Evolutionary conservation across 352 stramenopile species (phyloP), one percentile per base, ranked within the genome.

Genomic region (Pythium sukuiense): DNA sequence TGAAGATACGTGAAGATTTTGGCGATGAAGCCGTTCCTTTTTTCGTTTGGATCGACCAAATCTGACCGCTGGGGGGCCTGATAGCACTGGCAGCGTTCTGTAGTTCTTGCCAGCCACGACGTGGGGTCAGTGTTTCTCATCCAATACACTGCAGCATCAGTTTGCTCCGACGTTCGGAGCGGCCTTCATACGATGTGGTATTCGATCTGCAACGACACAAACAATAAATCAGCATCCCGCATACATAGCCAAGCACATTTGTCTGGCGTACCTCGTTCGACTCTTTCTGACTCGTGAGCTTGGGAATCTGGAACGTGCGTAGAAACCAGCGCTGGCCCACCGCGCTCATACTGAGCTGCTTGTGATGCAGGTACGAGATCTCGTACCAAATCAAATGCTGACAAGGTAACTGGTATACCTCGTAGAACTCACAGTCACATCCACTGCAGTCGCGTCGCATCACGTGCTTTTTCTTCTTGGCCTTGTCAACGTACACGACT

Each of bases 311-410:
- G 70, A 89, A 91, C 14, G 82, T 87, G 26, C 82, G 80, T 45
- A 91, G 66, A 61, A 89, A 86, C 82, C 82, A 91, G 18, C 82
- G 76, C 55, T 70, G 67, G 13, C 76, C 79, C 11, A 89, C 80
- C 0, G 82, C 80, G 26, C 64, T 78, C 77, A 91, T 74, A 32
- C 77, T 88, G 41, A 91, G 52, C 49, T 89, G 82, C 63, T 87
- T 82, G 73, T 79, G 77, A 48, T 87, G 76, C 45, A 91, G 60
- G 39, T 81, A 70, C 30, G 76, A 77, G 41, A 88, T 74, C 71
- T 91, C 82, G 65, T 91, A 91, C 75, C 78, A 87, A 67, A 91
- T 88, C 32, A 91, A 71, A 65, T 91, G 82, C 56, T 85, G 79
- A 56, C 82, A 91, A 13, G 82, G 82, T 20, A 91, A 65, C 29